These are phyloP conservation scores for Botryobasidium botryosum DNA, from an alignment of 768 basidiomycete genomes.

Conservation along the genomic window DNA sequence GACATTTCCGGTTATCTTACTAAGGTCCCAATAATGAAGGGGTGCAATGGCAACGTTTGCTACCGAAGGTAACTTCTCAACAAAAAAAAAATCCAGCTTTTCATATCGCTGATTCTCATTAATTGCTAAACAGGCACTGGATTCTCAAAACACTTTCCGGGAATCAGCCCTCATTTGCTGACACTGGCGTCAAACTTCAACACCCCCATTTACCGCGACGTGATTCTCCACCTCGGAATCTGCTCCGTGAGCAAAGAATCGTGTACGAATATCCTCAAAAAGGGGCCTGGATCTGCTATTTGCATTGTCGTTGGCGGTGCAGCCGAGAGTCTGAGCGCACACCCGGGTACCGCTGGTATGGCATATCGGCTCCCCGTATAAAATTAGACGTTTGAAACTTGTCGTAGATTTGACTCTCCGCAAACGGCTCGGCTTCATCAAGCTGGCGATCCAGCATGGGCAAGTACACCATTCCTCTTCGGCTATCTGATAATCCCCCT, in stretches of 20 bases:
- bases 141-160: conserved; percentile 80
- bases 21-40: conserved; percentile 32
- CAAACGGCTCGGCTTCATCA: conserved; percentile 77
- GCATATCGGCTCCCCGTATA: background rate
- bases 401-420: conserved; percentile 24
- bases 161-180: conserved; percentile 82
- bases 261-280: conserved; percentile 73
- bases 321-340: conserved; percentile 83
- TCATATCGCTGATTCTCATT: background rate
- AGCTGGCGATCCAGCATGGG: conserved; percentile 82
- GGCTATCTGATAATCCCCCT: conserved; percentile 3
- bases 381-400: background rate
- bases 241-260: conserved; percentile 83
- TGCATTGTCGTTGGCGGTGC: conserved; percentile 96
- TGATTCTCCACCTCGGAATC: conserved; percentile 72
- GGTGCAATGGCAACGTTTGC: conserved; percentile 92
- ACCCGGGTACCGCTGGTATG: conserved; percentile 78
- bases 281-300: conserved; percentile 40
- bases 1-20: background rate
- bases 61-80: conserved; percentile 61
- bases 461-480: conserved; percentile 19
- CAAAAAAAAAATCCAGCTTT: background rate
- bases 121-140: conserved; percentile 47
- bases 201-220: conserved; percentile 85
- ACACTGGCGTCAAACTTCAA: conserved; percentile 82